Evolutionary conservation across 345 rosid species (phyloP).

Genomic region (Jatropha curcas): DNA sequence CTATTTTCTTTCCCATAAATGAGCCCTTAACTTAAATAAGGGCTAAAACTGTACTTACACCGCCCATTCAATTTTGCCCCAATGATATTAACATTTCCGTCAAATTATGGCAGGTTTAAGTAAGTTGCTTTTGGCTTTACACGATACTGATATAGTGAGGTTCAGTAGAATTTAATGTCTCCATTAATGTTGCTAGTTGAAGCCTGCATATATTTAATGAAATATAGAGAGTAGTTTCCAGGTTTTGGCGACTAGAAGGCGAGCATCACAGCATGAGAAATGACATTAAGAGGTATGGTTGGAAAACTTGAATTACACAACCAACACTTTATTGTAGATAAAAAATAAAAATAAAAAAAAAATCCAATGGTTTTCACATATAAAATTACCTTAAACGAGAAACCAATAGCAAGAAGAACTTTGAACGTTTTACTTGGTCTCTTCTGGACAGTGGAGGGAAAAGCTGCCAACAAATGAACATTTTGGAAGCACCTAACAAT

Average conservation of each 20-base stretch:
- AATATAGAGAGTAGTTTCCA: slow-evolving; percentile 27
- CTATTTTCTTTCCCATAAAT: not conserved
- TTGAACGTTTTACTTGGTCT: slow-evolving; percentile 86
- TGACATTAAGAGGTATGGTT: not conserved
- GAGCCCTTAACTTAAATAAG: slow-evolving; percentile 3
- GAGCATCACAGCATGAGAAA: slow-evolving; percentile 3
- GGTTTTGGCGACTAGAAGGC: slow-evolving; percentile 8
- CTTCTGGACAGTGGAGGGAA: slow-evolving; percentile 90
- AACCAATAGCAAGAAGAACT: slow-evolving; percentile 93
- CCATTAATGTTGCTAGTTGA: slow-evolving; percentile 90
- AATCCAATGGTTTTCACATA: too few species aligned
- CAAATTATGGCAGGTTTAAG: slow-evolving; percentile 90
- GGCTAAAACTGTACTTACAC: slow-evolving; percentile 56
- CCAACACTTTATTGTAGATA: not conserved
- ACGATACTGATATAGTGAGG: slow-evolving; percentile 98
- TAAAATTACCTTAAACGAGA: slow-evolving; percentile 81
- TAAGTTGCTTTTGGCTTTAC: slow-evolving; percentile 92
- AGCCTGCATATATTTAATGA: slow-evolving; percentile 66
- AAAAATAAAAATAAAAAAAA: slow-evolving; percentile 1
- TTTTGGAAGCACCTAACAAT: slow-evolving; percentile 65
- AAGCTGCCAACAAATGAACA: slow-evolving; percentile 85
- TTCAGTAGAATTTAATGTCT: slow-evolving; percentile 86
- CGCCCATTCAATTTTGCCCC: slow-evolving; percentile 96
- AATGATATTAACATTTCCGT: slow-evolving; percentile 93
- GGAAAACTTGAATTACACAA: not conserved